Base-by-base conservation (phyloP, 345 rosid genomes). In the Syzygium jambos region DNA sequence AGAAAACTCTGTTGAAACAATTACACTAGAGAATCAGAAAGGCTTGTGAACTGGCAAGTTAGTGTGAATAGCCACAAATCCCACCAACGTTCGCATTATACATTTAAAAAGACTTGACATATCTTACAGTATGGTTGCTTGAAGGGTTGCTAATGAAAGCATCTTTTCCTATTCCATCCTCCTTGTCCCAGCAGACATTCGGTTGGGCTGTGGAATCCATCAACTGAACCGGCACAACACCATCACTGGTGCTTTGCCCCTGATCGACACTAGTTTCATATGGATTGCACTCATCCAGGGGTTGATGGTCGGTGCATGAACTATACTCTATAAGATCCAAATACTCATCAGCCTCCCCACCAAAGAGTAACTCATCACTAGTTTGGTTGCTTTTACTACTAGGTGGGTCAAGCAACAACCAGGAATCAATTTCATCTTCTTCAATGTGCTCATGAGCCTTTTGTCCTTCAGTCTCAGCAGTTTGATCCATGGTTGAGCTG, bases 361-460 rank as follows among this genome's bases (percentile, higher is more conserved):
- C 46, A 10, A 19, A 73, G 80, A 21, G 46, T 73, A 73, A 73
- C 80, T 38, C 87, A 86, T 87, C 80, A n/a, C 59, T 51, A 52
- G 85, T 85, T 52, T 86, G 86, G 85, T 84, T 86, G 41, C 86
- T 87, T 22, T 73, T 53, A 55, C 19, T 86, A 51, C 85, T 84
- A 84, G 85, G 90, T 52, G 87, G 82, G 52, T 89, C 89, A 46
- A 89, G 91, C 87, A 89, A 78, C 87, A 91, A 68, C 92, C 92
- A 89, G 61, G 88, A 88, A 85, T 85, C 85, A 3, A 89, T 77
- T 87, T 88, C 92, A 34, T 91, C 89, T 56, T 89, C 87, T 30
- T 89, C 87, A 0, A 85, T 41, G 80, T 83, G 73, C 57, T 83
- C 86, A 13, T 34, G 73, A 11, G 30, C 51, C 51, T 80, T 41